A percentile compares a stretch with the other conserved stretches of the same genome.
Evolutionary conservation across 2,329 filamentous ascomycete species (phyloP).

Genomic region (Colletotrichum theobromicola): DNA sequence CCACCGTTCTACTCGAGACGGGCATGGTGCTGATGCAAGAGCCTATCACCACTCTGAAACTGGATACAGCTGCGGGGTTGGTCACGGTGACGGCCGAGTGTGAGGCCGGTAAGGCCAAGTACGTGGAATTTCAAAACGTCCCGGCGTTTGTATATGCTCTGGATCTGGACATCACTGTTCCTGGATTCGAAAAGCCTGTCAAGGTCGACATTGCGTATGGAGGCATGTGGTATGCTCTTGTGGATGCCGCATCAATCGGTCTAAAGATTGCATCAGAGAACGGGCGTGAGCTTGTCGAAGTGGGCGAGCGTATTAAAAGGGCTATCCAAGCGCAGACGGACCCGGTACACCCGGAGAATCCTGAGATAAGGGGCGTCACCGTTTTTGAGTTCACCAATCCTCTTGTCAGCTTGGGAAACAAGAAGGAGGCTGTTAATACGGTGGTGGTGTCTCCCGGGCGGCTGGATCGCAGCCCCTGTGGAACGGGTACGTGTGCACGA

Average conservation of each 20-base stretch:
- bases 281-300: slow-evolving; percentile 40
- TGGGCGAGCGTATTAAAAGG: slow-evolving; percentile 46
- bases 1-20: slow-evolving; percentile 51
- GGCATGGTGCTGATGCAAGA: slow-evolving; percentile 51
- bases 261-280: slow-evolving; percentile 36
- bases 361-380: slow-evolving; percentile 43
- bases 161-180: slow-evolving; percentile 43
- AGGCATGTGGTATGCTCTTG: slow-evolving; percentile 50
- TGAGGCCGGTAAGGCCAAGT: slow-evolving; percentile 45
- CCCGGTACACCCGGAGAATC: slow-evolving; percentile 49
- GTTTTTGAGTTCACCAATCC: slow-evolving; percentile 44
- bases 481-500: slow-evolving; percentile 48
- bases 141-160: slow-evolving; percentile 46
- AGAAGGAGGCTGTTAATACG: slow-evolving; percentile 40
- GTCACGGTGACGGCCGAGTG: slow-evolving; percentile 44
- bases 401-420: slow-evolving; percentile 20
- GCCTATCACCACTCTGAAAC: slow-evolving; percentile 41
- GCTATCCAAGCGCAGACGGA: slow-evolving; percentile 38
- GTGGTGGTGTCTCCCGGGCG: slow-evolving; percentile 50
- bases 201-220: slow-evolving; percentile 51
- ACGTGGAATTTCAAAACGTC: slow-evolving; percentile 49
- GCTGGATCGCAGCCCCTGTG: slow-evolving; percentile 52
- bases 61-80: slow-evolving; percentile 51
- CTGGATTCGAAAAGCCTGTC: slow-evolving; percentile 40
- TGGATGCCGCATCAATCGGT: slow-evolving; percentile 41